Conservation (phyloP, 2,329 filamentous ascomycete genomes). For the Pseudocercospora fuligena region DNA sequence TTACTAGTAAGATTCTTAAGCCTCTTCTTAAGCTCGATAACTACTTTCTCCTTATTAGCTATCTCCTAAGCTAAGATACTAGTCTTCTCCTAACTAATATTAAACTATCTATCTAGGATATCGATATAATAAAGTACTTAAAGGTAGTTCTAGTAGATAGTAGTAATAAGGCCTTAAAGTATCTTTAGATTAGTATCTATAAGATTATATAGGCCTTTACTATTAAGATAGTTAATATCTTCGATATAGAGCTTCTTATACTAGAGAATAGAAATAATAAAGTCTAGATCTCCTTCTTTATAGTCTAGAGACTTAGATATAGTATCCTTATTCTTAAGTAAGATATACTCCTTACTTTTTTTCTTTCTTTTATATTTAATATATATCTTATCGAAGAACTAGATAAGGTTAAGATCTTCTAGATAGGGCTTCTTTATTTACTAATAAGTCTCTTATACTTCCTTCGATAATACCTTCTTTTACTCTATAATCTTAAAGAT, state of each 20-base stretch:
- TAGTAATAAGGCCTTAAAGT: background rate
- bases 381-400: background rate
- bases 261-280: background rate
- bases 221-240: background rate
- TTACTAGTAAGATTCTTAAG: background rate
- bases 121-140: background rate
- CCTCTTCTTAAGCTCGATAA: background rate
- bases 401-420: background rate
- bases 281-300: background rate
- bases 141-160: background rate
- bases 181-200: background rate
- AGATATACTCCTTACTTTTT: background rate
- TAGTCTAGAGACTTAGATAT: background rate
- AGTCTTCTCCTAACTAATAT: background rate
- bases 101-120: background rate
- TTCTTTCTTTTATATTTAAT: background rate
- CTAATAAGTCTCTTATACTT: background rate
- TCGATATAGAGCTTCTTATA: background rate
- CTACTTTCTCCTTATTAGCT: background rate
- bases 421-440: background rate
- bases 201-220: background rate
- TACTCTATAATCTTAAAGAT: background rate
- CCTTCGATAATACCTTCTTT: background rate
- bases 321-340: background rate
- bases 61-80: background rate